Conservation (phyloP, 305 asterid species). For the Solanum hybrid region DNA sequence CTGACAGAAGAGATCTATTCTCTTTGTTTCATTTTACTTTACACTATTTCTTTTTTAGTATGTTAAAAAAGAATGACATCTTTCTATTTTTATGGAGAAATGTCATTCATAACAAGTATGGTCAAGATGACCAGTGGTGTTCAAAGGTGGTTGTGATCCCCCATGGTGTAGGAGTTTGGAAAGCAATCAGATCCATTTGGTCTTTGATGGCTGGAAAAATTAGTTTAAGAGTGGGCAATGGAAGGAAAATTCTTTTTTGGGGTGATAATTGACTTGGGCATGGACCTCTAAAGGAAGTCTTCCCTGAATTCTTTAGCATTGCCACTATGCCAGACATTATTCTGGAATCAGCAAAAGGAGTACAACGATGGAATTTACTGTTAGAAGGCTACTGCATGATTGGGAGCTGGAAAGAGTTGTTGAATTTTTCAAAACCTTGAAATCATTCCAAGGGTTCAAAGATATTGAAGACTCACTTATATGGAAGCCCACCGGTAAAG, state of each 20-base stretch:
- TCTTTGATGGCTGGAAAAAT: neutral
- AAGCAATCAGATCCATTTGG: neutral
- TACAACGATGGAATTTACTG: neutral
- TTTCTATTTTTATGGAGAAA: neutral
- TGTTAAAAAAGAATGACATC: neutral
- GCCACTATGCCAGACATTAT: neutral
- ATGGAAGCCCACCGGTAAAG: neutral
- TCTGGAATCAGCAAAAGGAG: neutral
- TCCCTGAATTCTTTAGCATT: neutral
- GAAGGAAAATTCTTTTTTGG: neutral
- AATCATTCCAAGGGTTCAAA: neutral
- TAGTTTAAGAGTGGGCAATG: neutral
- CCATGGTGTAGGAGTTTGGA: neutral
- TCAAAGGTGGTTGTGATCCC: neutral
- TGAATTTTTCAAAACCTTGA: neutral
- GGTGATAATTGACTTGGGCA: neutral
- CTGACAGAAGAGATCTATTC: neutral
- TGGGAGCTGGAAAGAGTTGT: neutral
- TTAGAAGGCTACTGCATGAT: neutral
- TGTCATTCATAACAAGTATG: neutral
- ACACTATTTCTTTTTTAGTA: neutral
- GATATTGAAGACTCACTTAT: neutral
- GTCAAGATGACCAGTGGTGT: neutral
- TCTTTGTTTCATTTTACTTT: neutral
- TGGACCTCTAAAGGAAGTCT: neutral